phyloP scores from a whole-genome alignment of 768 basidiomycete genomes.

The Russula vinacea region DNA sequence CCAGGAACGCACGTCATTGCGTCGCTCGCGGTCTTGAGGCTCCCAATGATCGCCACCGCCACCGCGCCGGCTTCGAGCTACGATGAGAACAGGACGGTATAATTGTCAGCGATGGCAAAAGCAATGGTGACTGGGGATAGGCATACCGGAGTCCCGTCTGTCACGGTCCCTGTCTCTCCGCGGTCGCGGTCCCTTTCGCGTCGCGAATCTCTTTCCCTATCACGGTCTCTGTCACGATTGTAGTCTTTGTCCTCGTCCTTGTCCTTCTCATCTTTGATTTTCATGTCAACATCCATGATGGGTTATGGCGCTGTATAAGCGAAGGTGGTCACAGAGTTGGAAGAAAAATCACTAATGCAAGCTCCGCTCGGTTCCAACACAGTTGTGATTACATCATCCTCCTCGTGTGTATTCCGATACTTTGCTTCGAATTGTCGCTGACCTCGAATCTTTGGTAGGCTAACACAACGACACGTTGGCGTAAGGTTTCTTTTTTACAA shows the following conservation, averaged over 20 bases:
- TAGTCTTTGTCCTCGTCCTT: slow-evolving; percentile 54
- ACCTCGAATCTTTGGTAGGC: too few species aligned
- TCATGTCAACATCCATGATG: slow-evolving; percentile 79
- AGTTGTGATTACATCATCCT: neutral
- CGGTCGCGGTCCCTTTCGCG: slow-evolving; percentile 47
- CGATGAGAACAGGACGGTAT: slow-evolving; percentile 28
- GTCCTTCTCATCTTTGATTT: slow-evolving; percentile 68
- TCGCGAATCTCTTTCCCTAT: slow-evolving; percentile 48
- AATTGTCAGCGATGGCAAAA: slow-evolving; percentile 13
- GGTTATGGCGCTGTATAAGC: too few species aligned
- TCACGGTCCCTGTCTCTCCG: slow-evolving; percentile 47
- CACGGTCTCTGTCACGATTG: slow-evolving; percentile 44
- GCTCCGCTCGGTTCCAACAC: slow-evolving; percentile 4
- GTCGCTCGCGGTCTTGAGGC: slow-evolving; percentile 65
- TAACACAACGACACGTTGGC: too few species aligned
- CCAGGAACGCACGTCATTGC: slow-evolving; percentile 51
- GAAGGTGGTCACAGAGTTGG: neutral
- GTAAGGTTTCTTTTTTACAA: too few species aligned
- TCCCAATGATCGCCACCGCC: slow-evolving; percentile 75
- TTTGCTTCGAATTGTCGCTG: too few species aligned
- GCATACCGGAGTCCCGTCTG: slow-evolving; percentile 57
- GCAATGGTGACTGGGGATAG: neutral
- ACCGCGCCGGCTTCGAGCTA: slow-evolving; percentile 47
- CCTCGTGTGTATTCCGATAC: too few species aligned
- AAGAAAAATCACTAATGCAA: neutral